Evolutionary conservation across 306 rosid genomes (phyloP).

Genomic region (Herpetospermum pedunculosum): DNA sequence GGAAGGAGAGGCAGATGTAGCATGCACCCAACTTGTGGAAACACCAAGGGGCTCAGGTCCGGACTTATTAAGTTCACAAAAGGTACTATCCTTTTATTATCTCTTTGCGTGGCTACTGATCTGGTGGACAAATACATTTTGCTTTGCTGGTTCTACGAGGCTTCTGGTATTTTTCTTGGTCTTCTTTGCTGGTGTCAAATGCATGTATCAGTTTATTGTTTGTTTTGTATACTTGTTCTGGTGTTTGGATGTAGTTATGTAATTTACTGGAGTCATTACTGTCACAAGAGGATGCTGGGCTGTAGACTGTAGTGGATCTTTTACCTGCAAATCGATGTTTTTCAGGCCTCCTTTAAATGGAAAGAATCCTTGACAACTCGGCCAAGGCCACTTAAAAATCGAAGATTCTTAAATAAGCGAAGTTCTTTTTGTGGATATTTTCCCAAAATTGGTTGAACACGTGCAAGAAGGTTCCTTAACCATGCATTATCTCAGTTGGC

Average conservation of each 20-base stretch:
- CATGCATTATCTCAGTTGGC: not conserved
- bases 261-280: not conserved
- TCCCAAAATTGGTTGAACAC: not conserved
- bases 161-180: not conserved
- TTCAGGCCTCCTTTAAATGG: not conserved
- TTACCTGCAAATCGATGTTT: not conserved
- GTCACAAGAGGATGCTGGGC: not conserved
- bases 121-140: not conserved
- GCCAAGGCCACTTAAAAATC: not conserved
- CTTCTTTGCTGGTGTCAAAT: not conserved
- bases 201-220: not conserved
- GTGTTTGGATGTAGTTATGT: not conserved
- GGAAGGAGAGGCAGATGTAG: conserved; percentile 57
- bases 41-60: conserved; percentile 37
- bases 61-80: conserved; percentile 39
- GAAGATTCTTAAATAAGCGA: not conserved
- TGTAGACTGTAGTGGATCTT: not conserved
- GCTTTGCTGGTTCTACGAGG: not conserved
- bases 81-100: conserved; percentile 36
- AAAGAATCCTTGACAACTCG: not conserved
- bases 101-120: not conserved
- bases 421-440: not conserved
- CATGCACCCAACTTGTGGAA: conserved; percentile 34
- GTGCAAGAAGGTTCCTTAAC: not conserved
- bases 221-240: not conserved